Conservation (phyloP, 352 stramenopile genomes). For the Pythium rhizo-oryzae region DNA sequence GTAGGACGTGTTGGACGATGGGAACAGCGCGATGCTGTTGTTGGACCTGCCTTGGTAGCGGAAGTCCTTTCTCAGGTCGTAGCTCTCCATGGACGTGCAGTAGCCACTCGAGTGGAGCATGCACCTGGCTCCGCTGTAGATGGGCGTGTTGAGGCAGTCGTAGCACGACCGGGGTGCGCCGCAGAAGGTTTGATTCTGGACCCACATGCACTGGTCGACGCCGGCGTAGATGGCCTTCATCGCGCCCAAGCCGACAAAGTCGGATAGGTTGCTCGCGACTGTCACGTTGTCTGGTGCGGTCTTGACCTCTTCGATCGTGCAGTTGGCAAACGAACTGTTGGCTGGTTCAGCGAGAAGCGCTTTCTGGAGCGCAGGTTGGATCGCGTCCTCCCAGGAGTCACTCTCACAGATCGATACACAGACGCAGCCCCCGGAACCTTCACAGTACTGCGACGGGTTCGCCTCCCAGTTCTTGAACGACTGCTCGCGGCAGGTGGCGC, state of each 20-base stretch:
- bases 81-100: conserved; percentile 51
- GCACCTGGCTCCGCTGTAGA: conserved; percentile 38
- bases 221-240: conserved; percentile 41
- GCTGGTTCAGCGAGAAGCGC: conserved; percentile 1
- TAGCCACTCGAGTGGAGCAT: conserved; percentile 58
- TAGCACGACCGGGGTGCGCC: conserved; percentile 49
- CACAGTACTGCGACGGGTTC: conserved; percentile 59
- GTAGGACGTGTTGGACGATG: conserved; percentile 62
- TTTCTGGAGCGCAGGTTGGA: conserved; percentile 36
- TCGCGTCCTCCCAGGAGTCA: conserved; percentile 41
- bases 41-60: conserved; percentile 34
- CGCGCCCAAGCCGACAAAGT: conserved; percentile 21
- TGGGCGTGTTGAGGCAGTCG: conserved; percentile 45
- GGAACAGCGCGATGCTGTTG: conserved; percentile 37
- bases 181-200: conserved; percentile 61
- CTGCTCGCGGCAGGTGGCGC: conserved; percentile 36
- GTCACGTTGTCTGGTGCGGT: background rate
- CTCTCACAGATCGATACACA: conserved; percentile 59
- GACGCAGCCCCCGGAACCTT: conserved; percentile 41
- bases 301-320: conserved; percentile 20
- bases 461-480: conserved; percentile 36
- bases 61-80: conserved; percentile 47
- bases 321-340: conserved; percentile 15
- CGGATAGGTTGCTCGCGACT: background rate
- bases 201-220: conserved; percentile 60